Base-by-base conservation (phyloP, 345 rosid genomes). In the Eucalyptus sp. region DNA sequence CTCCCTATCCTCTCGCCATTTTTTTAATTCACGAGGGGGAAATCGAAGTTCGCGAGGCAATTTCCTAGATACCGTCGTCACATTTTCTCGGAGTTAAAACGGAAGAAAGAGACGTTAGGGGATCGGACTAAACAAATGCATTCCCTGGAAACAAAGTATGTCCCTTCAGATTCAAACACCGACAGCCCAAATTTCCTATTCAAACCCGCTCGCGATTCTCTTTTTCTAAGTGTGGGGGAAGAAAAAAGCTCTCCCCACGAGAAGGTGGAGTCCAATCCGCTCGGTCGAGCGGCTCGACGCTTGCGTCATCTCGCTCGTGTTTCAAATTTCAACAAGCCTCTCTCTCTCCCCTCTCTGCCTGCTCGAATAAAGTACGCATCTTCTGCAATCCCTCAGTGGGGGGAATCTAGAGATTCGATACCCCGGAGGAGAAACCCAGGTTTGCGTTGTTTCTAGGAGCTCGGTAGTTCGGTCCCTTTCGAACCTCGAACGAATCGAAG, bases 231-330 rank as follows among this genome's bases (percentile, higher is more conserved):
- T 52, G 25, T 20, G 25, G 25, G 56, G 58, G 50, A 14, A 56
- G 62, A 81, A 33, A 33, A 49, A 81, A 51, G 88, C 89, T 88
- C 92, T 43, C 88, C 25, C 43, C 43, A 62, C 89, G 88, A 94
- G 90, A 43, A 58, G 87, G 91, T 90, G 89, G 90, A 87, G 64
- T 89, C 15, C 20, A 64, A 76, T 88, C 41, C 89, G 88, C 68
- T 90, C 86, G 91, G 92, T 60, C 88, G 49, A 87, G 48, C 54
- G 90, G 62, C 84, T 56, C 22, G 43, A 58, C 89, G 93, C 93
- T 91, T 90, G 87, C 90, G 94, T 92, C 95, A 92, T 86, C 88
- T 80, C 87, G 18, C 64, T 64, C 81, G 71, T 48, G 50, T 33
- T 20, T 31, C 88, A 68, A 71, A 18, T 29, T 88, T 17, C 7